These are phyloP conservation scores for Salix purpurea DNA, from an alignment of 345 rosid genomes.

Conservation along the genomic window DNA sequence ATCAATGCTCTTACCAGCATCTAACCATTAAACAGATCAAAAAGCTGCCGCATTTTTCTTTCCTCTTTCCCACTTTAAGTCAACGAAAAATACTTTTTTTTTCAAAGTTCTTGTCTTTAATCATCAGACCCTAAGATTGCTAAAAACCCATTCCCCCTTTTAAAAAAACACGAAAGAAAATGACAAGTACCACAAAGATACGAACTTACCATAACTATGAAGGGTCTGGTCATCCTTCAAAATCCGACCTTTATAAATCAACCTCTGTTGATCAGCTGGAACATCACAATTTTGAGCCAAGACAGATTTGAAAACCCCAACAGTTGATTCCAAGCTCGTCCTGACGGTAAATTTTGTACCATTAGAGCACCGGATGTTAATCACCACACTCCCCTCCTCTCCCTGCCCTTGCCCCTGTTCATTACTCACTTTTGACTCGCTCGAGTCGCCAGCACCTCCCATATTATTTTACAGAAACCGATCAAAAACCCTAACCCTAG, in stretches of 20 bases:
- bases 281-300: constrained; percentile 64
- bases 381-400: constrained; percentile 30
- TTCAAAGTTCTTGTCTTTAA: background rate
- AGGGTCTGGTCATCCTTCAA: constrained; percentile 75
- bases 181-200: background rate
- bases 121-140: background rate
- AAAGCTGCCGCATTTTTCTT: background rate
- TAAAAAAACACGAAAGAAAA: background rate
- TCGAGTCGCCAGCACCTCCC: constrained; percentile 69
- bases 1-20: background rate
- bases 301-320: constrained; percentile 50
- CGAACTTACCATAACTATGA: constrained; percentile 54
- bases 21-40: background rate
- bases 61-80: background rate
- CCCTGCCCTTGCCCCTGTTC: constrained; percentile 12
- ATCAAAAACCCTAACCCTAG: constrained; percentile 22
- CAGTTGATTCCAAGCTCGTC: constrained; percentile 48
- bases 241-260: constrained; percentile 86
- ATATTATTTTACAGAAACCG: background rate
- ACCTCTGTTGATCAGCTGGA: constrained; percentile 69
- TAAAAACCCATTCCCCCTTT: background rate
- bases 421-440: constrained; percentile 38
- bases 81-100: background rate
- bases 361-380: constrained; percentile 61
- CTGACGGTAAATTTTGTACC: constrained; percentile 55